phyloP scores from a whole-genome alignment of 2,329 filamentous ascomycete genomes.

The Penicillium vulpinum region DNA sequence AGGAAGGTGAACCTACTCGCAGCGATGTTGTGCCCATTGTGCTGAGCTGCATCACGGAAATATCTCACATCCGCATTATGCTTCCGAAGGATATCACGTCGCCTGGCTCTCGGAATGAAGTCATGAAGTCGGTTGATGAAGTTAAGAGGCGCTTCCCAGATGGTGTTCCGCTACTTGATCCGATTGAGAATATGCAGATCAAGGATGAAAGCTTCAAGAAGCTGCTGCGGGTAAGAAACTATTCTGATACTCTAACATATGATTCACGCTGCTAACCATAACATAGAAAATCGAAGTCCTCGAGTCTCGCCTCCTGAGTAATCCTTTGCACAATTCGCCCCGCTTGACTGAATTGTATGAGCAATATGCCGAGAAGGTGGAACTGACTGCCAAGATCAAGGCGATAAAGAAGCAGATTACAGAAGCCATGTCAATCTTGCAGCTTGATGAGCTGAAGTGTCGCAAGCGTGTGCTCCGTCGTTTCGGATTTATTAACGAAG shows the following conservation, averaged over 20 bases:
- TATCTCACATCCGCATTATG: slow-evolving; percentile 81
- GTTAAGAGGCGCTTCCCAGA: slow-evolving; percentile 88
- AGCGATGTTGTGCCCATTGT: slow-evolving; percentile 85
- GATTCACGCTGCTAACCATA: slow-evolving; percentile 18
- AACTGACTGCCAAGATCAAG: slow-evolving; percentile 76
- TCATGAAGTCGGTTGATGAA: slow-evolving; percentile 70
- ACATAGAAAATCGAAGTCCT: slow-evolving; percentile 92
- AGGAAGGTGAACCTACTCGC: slow-evolving; percentile 64
- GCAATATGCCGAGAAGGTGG: slow-evolving; percentile 79
- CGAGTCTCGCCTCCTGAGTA: slow-evolving; percentile 83
- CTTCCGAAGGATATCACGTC: slow-evolving; percentile 74
- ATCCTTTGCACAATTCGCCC: slow-evolving; percentile 88
- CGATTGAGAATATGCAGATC: slow-evolving; percentile 95
- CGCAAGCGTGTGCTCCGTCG: slow-evolving; percentile 93
- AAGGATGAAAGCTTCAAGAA: slow-evolving; percentile 91
- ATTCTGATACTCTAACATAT: neutral
- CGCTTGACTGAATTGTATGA: slow-evolving; percentile 81
- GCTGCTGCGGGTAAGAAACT: slow-evolving; percentile 62
- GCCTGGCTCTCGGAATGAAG: slow-evolving; percentile 66
- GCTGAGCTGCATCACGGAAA: slow-evolving; percentile 78
- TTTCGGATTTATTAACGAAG: slow-evolving; percentile 92
- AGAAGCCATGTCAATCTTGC: slow-evolving; percentile 81
- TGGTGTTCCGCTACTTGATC: slow-evolving; percentile 83
- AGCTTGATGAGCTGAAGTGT: slow-evolving; percentile 93
- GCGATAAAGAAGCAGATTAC: slow-evolving; percentile 82